Base-by-base conservation (phyloP, 2,329 filamentous ascomycete genomes). In the Fusarium pilosicola region DNA sequence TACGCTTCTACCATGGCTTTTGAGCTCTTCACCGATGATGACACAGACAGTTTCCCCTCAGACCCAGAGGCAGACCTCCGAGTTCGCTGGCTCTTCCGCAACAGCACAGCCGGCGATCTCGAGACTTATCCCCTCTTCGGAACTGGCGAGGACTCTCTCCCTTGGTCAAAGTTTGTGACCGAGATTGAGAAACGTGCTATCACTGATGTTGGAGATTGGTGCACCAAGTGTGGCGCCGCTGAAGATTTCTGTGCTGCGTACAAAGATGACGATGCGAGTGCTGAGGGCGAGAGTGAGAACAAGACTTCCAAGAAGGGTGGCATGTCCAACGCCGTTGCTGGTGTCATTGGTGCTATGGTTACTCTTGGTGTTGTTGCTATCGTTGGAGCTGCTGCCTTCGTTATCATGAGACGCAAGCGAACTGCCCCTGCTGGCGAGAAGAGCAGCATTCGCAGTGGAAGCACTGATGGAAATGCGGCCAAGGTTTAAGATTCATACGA, bases 1-100 rank as follows among this genome's bases (percentile, higher is more conserved):
- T 82, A 82, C 30, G 81, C 81, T 2, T 79, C 80, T n/a, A 82
- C 81, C 55, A 80, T 82, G 78, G 72, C 76, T 3, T 82, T 82
- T 51, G 81, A 82, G 76, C 77, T 82, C n/a, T 79, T 79, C 63
- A 80, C 66, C 39, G 32, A 71, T 44, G 63, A 72, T 38, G 49
- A 76, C 51, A 54, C 56, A 0, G 67, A 77, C 5, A 44, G 51
- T 8, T 82, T 82, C 68, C 81, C 81, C 1, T 68, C 68, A 2
- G 59, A 78, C 18, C 61, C 63, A 4, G 68, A 76, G 13, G 70
- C 52, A 26, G 77, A 81, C 12, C 74, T 82, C 3, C 76, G 73
- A 5, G 80, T 82, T 18, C 81, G 81, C 45, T 82, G 79, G 70
- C 61, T 82, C 26, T 80, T 82, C 77, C 75, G 76, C n/a, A 82